Evolutionary conservation across 495 filamentous ascomycete genomes (phyloP).

Genomic region (Daldinia concentrica): DNA sequence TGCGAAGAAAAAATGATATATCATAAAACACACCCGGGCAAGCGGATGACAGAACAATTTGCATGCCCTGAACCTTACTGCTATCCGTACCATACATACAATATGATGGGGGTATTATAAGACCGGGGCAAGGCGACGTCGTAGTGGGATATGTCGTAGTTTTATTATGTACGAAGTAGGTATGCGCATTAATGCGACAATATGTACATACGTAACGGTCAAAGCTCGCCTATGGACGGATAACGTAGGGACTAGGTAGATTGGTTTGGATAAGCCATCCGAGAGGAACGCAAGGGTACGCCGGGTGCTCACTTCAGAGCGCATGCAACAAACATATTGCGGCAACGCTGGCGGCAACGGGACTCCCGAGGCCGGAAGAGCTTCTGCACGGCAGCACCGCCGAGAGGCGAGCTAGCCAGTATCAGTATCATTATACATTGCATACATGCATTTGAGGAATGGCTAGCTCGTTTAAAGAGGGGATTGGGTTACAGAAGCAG

Average conservation of each 20-base stretch:
- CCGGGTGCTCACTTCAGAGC: slow-evolving; percentile 35
- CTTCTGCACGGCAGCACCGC: slow-evolving; percentile 37
- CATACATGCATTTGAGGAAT: slow-evolving; percentile 29
- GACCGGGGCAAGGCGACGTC: slow-evolving; percentile 16
- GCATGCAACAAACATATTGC: slow-evolving; percentile 34
- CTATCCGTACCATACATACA: slow-evolving; percentile 24
- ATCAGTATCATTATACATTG: slow-evolving; percentile 31
- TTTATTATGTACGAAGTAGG: slow-evolving; percentile 21
- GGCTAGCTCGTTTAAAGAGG: slow-evolving; percentile 21
- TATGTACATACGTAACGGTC: slow-evolving; percentile 29
- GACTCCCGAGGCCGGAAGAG: slow-evolving; percentile 42
- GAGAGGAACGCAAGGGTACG: slow-evolving; percentile 30
- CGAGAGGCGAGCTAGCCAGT: slow-evolving; percentile 28
- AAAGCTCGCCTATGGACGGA: slow-evolving; percentile 21
- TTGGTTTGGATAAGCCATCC: slow-evolving; percentile 24
- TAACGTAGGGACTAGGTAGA: slow-evolving; percentile 2
- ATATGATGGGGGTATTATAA: slow-evolving; percentile 29
- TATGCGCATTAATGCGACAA: slow-evolving; percentile 30
- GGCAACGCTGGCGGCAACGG: slow-evolving; percentile 14
- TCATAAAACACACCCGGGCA: slow-evolving; percentile 36
- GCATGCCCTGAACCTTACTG: slow-evolving; percentile 7
- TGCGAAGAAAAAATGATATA: slow-evolving; percentile 32
- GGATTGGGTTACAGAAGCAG: slow-evolving; percentile 16
- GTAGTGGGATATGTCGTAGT: slow-evolving; percentile 39
- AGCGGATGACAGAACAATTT: slow-evolving; percentile 4